Conservation (phyloP, 78 protist species). For the Bigelowiella natans region DNA sequence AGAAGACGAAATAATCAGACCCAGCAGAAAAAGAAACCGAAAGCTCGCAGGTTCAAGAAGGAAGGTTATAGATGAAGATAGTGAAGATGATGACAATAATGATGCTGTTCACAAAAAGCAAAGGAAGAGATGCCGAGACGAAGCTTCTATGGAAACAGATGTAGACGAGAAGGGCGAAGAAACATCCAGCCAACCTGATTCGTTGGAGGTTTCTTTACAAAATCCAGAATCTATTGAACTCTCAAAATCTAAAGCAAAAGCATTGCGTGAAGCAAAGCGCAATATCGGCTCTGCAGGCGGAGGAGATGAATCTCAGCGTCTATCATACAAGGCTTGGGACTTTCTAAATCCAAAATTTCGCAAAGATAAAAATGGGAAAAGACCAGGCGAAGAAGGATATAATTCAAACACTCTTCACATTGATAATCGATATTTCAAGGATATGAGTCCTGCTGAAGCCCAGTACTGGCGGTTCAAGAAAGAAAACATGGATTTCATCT, state of each 20-base stretch:
- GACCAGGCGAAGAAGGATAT: not conserved
- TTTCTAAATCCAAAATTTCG: not conserved
- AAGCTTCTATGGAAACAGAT: not conserved
- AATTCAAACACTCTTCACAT: not conserved
- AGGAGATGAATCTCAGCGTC: not conserved
- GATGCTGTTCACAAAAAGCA: not conserved
- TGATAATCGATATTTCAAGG: not conserved
- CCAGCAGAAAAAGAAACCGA: not conserved
- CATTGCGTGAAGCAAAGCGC: not conserved
- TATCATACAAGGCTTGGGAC: not conserved
- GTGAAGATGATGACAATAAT: not conserved
- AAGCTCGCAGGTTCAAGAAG: not conserved
- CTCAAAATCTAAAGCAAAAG: not conserved
- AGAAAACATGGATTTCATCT: not conserved
- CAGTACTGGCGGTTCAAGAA: slow-evolving; percentile 23
- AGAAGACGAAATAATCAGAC: too few relatives aligned
- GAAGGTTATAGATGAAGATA: not conserved
- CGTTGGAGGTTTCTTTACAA: not conserved
- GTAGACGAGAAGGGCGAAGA: not conserved
- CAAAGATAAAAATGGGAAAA: not conserved
- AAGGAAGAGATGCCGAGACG: not conserved
- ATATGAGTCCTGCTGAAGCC: not conserved
- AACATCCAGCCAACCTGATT: not conserved
- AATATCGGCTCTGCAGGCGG: not conserved
- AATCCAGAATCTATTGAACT: not conserved